Evolutionary conservation across 495 filamentous ascomycete genomes (phyloP).

Genomic region (Pyronema domesticum): DNA sequence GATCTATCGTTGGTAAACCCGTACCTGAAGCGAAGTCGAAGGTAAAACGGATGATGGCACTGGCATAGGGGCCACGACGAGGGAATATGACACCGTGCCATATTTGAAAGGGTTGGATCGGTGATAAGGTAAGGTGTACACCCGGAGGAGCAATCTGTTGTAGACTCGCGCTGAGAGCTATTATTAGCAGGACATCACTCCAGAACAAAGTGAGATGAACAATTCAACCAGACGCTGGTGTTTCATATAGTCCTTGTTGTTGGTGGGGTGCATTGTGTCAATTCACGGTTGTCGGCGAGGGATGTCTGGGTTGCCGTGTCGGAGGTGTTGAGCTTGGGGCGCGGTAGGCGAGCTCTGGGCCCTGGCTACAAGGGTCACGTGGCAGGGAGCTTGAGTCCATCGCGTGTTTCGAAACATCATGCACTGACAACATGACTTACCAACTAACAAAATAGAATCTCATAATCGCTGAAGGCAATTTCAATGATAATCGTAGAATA

Average conservation of each 20-base stretch:
- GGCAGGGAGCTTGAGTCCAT: too few species aligned
- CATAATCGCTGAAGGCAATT: too few species aligned
- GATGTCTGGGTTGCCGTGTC: neutral
- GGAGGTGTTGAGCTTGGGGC: neutral
- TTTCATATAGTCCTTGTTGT: neutral
- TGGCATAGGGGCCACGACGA: neutral
- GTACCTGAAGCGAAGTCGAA: neutral
- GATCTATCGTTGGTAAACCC: neutral
- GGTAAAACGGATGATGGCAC: conserved; percentile 2
- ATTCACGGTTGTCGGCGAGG: too few species aligned
- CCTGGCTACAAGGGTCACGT: too few species aligned
- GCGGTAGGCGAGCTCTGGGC: too few species aligned
- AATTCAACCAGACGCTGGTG: conserved; percentile 2
- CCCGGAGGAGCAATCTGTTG: neutral
- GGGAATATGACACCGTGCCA: conserved; percentile 3
- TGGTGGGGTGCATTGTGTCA: neutral
- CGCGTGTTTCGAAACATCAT: too few species aligned
- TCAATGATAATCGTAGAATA: too few species aligned
- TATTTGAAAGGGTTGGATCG: neutral
- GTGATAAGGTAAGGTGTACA: conserved; percentile 2
- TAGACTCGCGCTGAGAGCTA: neutral
- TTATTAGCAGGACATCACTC: conserved; percentile 7
- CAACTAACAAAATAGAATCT: too few species aligned
- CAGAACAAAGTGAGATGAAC: conserved; percentile 5
- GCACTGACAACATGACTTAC: too few species aligned